Base-by-base conservation (phyloP, 2,329 filamentous ascomycete species). In the Aspergillus unguis region DNA sequence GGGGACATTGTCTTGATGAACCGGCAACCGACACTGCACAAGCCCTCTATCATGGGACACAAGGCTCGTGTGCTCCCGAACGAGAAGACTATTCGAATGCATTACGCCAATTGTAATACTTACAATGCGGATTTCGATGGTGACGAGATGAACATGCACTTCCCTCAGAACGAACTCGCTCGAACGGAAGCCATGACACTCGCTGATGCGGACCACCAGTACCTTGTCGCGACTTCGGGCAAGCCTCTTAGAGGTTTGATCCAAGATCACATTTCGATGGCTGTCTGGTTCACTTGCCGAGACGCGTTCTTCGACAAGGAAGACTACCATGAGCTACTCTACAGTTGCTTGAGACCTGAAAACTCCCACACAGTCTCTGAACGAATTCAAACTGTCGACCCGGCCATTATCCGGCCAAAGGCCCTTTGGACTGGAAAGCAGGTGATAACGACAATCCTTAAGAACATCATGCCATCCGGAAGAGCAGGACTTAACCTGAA, bases 101-200 rank as follows among this genome's bases (percentile, higher is more conserved):
- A 99, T 77, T 99, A 99, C 74, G 92, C 94, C 64, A 99, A 99
- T 71, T 97, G 94, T 72, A 99, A 99, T 67, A 96, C 94, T 0
- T 99, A 99, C 79, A 99, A 99, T 64, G 94, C 94, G 31, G 94
- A 99, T 80, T 99, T 99, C 67, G 95, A 99, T 66, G 94, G 94
- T 71, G 94, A 99, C 69, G 94, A 99, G 73, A 99, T 99, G 94
- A 99, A 99, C 71, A 95, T 99, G 92, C 94, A 99, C 74, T 97
- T 99, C 66, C 94, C 94, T 1, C 94, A 99, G 64, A 97, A 96
- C 62, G 95, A 97, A 69, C 80, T 97, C 59, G 94, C 94, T 11
- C 83, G 94, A 62, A 89, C 92, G 2, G 94, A 99, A 75, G 94
- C 94, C 2, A 81, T 95, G 61, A 89, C 91, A 61, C 86, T 99